phyloP scores from a whole-genome alignment of 345 rosid species.

The Sonneratia caseolaris region DNA sequence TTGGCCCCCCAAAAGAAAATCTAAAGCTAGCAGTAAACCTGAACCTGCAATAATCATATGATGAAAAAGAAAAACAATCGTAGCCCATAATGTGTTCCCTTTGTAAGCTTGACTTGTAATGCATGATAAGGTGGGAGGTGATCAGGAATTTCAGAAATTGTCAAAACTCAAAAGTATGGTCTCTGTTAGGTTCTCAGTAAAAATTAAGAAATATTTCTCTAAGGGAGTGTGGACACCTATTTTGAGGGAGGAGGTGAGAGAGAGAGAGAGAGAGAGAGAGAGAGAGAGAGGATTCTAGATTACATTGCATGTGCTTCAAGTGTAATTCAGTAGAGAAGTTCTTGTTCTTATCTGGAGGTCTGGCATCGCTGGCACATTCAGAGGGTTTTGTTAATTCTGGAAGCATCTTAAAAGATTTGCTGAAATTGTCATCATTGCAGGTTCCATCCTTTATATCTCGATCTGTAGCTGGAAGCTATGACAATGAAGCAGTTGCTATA shows the following conservation, averaged over 20 bases:
- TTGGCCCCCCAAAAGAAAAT: not conserved
- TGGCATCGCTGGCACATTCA: too few relatives aligned
- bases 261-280: too few relatives aligned
- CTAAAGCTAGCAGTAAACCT: not conserved
- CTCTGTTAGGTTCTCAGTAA: not conserved
- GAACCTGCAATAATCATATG: not conserved
- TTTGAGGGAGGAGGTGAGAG: too few relatives aligned
- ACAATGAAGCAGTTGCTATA: slow-evolving; percentile 99
- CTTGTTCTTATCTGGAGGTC: too few relatives aligned
- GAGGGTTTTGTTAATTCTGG: not conserved
- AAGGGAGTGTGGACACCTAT: too few relatives aligned
- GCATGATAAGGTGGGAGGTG: not conserved
- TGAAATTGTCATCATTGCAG: slow-evolving; percentile 20
- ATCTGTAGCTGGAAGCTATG: slow-evolving; percentile 98
- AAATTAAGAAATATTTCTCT: too few relatives aligned
- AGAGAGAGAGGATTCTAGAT: too few relatives aligned
- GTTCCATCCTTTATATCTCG: slow-evolving; percentile 96
- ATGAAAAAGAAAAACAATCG: not conserved
- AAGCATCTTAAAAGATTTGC: not conserved
- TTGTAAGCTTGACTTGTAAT: not conserved
- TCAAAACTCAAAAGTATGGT: not conserved
- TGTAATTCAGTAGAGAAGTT: too few relatives aligned
- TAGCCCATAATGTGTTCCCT: not conserved
- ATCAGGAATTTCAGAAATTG: not conserved
- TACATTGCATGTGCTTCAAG: too few relatives aligned